Evolutionary conservation across 2,329 filamentous ascomycete genomes (phyloP).

Genomic region (Arthroderma sp.): DNA sequence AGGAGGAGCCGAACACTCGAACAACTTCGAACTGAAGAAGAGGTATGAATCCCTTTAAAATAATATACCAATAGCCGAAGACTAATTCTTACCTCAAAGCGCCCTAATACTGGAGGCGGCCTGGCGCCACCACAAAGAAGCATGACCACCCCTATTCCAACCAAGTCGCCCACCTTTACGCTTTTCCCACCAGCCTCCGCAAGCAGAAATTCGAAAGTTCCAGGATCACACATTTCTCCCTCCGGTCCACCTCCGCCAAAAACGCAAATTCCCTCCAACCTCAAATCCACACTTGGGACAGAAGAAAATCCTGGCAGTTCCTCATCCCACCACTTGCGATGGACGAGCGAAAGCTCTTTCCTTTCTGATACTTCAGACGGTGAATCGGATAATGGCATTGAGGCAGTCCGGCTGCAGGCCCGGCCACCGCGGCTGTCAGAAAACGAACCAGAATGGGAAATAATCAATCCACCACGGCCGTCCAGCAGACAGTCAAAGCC

Average conservation of each 20-base stretch:
- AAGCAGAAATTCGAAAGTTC: conserved; percentile 19
- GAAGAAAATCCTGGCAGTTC: background rate
- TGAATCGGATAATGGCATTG: background rate
- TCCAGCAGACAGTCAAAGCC: conserved; percentile 4
- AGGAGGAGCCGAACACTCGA: conserved; percentile 26
- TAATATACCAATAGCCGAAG: no score
- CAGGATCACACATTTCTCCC: conserved; percentile 15
- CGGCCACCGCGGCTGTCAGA: conserved; percentile 3
- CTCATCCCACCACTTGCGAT: background rate
- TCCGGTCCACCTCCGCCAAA: conserved; percentile 16
- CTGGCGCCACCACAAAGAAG: conserved; percentile 17
- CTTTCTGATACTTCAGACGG: background rate
- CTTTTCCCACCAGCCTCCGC: conserved; percentile 25
- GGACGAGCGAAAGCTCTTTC: background rate
- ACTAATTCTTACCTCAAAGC: no score
- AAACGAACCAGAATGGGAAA: conserved; percentile 10
- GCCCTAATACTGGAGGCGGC: no score
- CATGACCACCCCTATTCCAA: conserved; percentile 24
- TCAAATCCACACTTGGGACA: no score
- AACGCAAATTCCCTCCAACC: conserved; percentile 12
- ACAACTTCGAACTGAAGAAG: conserved; percentile 40
- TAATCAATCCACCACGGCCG: conserved; percentile 7
- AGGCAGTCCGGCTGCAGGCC: conserved; percentile 4
- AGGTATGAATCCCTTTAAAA: conserved; percentile 16
- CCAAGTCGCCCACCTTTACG: conserved; percentile 25